Base-by-base conservation (phyloP, 768 basidiomycete species). In the Lactifluus hygrophoroides region DNA sequence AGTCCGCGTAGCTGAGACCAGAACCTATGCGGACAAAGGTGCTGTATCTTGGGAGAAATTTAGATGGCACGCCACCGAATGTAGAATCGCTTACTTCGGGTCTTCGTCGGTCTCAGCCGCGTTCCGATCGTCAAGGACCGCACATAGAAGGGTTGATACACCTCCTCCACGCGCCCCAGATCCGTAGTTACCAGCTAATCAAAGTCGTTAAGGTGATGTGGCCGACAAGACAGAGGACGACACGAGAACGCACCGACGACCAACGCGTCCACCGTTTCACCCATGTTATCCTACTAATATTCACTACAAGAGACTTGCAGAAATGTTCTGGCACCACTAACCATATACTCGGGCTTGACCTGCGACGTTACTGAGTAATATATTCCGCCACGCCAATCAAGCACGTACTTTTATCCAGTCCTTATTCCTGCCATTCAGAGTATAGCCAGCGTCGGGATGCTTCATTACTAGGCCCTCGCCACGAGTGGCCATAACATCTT, bases 391-490 rank as follows among this genome's bases (percentile, higher is more conserved):
- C 17, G n/a, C 34, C 47, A 14, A 3, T 25, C 7, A 52, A 16
- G 27, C 9, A 42, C 70, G 45, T 64, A 85, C 86, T 75, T 99
- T 99, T 66, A 95, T 83, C 95, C 96, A 99, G 65, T 90, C 87
- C 69, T 84, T 81, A 65, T 88, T 91, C 58, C 96, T 77, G 1
- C 90, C 92, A 65, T 94, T 94, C 43, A 96, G 74, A 13, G 83
- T 76, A 70, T 99, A 99, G 60, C 84, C 79, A 0, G 88, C 82
- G 23, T 80, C 72, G 0, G 86, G 85, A 64, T 93, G 86, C 70
- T 99, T 99, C 58, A 98, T 79, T 8, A 98, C 88, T 13, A 99
- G 74, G 0, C 96, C 96, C 70, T 98, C 96, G 3, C 96, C 96
- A 54, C 91, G 83, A 19, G 77, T 71, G 28, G 82, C 85, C 79